Conservation (phyloP, 495 filamentous ascomycete species). For the Extremus antarcticus region DNA sequence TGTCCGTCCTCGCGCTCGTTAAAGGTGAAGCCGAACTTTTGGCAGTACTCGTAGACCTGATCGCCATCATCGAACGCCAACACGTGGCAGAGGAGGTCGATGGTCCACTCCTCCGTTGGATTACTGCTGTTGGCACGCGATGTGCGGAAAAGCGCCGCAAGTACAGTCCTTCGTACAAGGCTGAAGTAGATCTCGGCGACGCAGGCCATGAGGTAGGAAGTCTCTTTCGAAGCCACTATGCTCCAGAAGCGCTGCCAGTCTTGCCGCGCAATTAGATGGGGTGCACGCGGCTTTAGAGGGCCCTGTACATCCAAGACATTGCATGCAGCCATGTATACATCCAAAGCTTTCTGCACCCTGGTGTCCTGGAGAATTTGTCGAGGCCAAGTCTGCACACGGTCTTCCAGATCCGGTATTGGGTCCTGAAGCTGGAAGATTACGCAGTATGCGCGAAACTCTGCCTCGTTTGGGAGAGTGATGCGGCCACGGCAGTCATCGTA, state of each 20-base stretch:
- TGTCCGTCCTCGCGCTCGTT: slow-evolving; percentile 28
- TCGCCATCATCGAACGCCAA: slow-evolving; percentile 65
- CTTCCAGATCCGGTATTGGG: slow-evolving; percentile 55
- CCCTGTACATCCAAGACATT: slow-evolving; percentile 55
- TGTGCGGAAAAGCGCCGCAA: slow-evolving; percentile 55
- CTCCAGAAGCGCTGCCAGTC: slow-evolving; percentile 65
- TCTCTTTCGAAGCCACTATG: slow-evolving; percentile 53
- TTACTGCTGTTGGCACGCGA: slow-evolving; percentile 43
- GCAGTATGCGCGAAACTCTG: slow-evolving; percentile 83
- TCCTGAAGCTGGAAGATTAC: slow-evolving; percentile 74
- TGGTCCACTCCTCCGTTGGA: slow-evolving; percentile 60
- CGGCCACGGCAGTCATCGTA: slow-evolving; percentile 63
- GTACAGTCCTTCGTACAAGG: slow-evolving; percentile 60
- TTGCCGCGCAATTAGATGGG: slow-evolving; percentile 48
- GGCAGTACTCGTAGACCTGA: slow-evolving; percentile 57
- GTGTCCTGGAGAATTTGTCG: slow-evolving; percentile 41
- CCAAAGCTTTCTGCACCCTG: slow-evolving; percentile 54
- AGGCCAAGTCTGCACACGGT: slow-evolving; percentile 65
- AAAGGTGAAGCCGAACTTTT: slow-evolving; percentile 57
- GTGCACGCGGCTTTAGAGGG: slow-evolving; percentile 44
- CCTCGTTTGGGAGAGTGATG: slow-evolving; percentile 56
- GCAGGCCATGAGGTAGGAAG: slow-evolving; percentile 88
- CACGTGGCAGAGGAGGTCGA: slow-evolving; percentile 51
- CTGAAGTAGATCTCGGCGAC: slow-evolving; percentile 88
- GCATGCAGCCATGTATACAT: slow-evolving; percentile 56